Base-by-base conservation (phyloP, 2,329 filamentous ascomycete genomes). In the Calonectria hawksworthii region DNA sequence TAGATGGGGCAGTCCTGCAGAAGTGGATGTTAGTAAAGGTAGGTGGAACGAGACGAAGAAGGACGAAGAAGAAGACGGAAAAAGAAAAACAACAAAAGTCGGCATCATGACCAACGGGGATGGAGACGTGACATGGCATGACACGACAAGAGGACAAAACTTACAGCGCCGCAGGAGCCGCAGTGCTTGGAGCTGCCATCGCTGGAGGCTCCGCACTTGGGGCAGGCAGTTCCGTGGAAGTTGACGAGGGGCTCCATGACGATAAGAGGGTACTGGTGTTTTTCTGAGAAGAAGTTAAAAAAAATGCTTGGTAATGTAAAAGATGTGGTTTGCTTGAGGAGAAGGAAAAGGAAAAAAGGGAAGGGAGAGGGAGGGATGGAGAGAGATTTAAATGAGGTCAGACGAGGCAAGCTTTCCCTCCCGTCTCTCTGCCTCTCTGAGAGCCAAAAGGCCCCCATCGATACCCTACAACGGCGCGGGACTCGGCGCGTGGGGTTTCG, bases 101-200 rank as follows among this genome's bases (percentile, higher is more conserved):
- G 11, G 23, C 23, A 41, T 61, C 56, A 61, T 28, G 38, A 23
- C 4, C 11, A 41, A 59, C 30, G 64, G 21, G 44, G 38, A 51
- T 13, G 32, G 54, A 63, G 28, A 10, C 30, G 23, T 56, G 56
- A 16, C n/a, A 38, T 59, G 54, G 32, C 30, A 28, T 23, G 59
- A 52, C 21, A 32, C 26, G 26, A 34, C 10, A 5, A 21, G 36
- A 18, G 28, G 41, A 26, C 18, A 28, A 36, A 38, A 87, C 90
- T 80, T 86, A 92, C 90, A 80, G 90, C 89, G 71, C 90, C 90
- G 85, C 90, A 92, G 73, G 87, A 85, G 73, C 81, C 79, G 86
- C 90, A 92, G 75, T 86, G 87, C 89, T 92, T 92, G 85, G 80
- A 79, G 52, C 80, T 79, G 79, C 86, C 86, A 61, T 83, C 80